A percentile compares a stretch with the other conserved stretches of the same genome.
Conservation (phyloP, 805 yeast genomes). For the Candida berthetii region DNA sequence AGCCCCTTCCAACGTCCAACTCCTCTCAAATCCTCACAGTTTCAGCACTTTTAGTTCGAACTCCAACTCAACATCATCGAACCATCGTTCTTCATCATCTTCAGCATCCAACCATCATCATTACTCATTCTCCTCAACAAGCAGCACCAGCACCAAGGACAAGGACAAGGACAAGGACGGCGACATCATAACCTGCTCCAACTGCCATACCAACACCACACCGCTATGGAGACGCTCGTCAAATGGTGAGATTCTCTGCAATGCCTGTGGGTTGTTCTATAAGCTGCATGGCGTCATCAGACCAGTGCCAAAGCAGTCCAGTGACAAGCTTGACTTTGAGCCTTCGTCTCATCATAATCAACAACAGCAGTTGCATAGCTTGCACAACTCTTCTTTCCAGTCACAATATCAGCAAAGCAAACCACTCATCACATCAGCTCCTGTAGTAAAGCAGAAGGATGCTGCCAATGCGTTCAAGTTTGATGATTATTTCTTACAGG, state of each 20-base stretch:
- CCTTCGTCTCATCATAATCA: too few species aligned
- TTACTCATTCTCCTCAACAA: background rate
- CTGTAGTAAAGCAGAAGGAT: too few species aligned
- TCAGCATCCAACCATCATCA: background rate
- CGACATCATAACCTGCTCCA: conserved; percentile 45
- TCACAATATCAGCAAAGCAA: too few species aligned
- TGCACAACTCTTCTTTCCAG: too few species aligned
- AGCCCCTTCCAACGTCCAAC: background rate
- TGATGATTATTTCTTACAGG: background rate
- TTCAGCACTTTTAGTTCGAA: background rate
- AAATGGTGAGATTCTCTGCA: conserved; percentile 85
- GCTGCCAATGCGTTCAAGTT: too few species aligned
- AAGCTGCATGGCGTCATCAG: conserved; percentile 90
- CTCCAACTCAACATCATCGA: background rate
- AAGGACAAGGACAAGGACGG: background rate
- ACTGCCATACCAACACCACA: conserved; percentile 85
- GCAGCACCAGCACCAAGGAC: conserved; percentile 1
- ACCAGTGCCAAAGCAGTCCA: conserved; percentile 36
- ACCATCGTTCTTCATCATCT: background rate
- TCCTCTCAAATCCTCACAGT: too few species aligned
- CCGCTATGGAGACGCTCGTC: conserved; percentile 95
- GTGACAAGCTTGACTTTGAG: background rate
- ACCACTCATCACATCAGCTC: too few species aligned
- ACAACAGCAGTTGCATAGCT: too few species aligned
- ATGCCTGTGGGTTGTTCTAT: conserved; percentile 91